Conservation (phyloP, 768 basidiomycete genomes). For the Rhodotorula sphaerocarpa region DNA sequence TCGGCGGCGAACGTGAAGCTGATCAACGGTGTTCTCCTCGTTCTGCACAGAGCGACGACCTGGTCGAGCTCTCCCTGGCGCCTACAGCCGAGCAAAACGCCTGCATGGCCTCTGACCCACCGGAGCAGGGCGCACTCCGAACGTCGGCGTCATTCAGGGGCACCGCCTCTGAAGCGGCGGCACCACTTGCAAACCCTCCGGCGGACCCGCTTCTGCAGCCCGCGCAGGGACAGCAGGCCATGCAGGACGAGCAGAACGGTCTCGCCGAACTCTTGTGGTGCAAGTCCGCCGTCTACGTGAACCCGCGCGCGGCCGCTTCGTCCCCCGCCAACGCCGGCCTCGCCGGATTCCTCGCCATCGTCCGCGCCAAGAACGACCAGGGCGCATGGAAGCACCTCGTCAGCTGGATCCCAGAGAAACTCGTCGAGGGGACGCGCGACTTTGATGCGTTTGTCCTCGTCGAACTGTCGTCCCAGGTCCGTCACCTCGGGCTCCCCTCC, state of each 20-base stretch:
- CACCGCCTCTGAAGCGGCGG: too few species aligned
- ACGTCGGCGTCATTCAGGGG: not conserved
- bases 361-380: conserved; percentile 50
- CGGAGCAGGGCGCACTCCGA: not conserved
- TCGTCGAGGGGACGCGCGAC: conserved; percentile 54
- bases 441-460: conserved; percentile 84
- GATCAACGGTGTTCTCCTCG: not conserved
- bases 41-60: conserved; percentile 12
- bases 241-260: not conserved
- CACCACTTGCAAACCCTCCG: too few species aligned
- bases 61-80: conserved; percentile 9
- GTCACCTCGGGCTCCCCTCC: too few species aligned
- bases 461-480: conserved; percentile 51
- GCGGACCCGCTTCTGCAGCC: conserved; percentile 7
- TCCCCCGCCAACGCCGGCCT: conserved; percentile 87
- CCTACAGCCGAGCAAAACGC: too few species aligned
- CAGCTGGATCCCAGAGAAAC: conserved; percentile 84
- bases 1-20: too few species aligned
- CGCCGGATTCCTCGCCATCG: conserved; percentile 82
- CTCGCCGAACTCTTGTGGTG: conserved; percentile 26
- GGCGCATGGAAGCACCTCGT: conserved; percentile 53
- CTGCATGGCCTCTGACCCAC: not conserved
- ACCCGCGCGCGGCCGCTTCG: conserved; percentile 55
- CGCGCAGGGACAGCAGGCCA: not conserved
- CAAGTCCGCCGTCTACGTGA: conserved; percentile 91